phyloP scores from a whole-genome alignment of 2,329 filamentous ascomycete species.

The Gnomoniopsis sp. region DNA sequence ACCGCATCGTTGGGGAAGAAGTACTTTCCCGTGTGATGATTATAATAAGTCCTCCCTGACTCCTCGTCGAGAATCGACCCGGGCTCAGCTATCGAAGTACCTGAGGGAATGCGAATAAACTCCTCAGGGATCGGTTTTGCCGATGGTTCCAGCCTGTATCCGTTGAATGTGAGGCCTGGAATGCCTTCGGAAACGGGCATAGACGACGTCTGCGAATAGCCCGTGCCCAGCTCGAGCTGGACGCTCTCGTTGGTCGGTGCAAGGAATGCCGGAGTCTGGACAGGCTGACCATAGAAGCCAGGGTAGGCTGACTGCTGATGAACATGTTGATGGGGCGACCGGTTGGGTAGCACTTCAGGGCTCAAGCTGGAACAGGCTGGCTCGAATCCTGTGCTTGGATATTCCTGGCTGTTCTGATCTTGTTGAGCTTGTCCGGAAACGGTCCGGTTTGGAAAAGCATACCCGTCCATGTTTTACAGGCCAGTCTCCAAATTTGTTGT shows the following conservation, averaged over 20 bases:
- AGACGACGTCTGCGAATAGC: background rate
- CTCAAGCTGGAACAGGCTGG: background rate
- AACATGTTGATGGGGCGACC: background rate
- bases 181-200: background rate
- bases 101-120: constrained; percentile 11
- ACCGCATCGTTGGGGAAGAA: constrained; percentile 30
- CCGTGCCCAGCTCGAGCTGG: background rate
- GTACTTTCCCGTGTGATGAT: constrained; percentile 20
- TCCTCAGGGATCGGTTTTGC: constrained; percentile 12
- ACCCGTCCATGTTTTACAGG: background rate
- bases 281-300: background rate
- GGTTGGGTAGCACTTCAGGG: background rate
- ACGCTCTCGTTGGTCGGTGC: background rate
- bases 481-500: background rate
- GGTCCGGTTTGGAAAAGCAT: background rate
- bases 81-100: constrained; percentile 11
- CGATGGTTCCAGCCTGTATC: constrained; percentile 9
- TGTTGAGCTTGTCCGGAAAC: background rate
- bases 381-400: background rate
- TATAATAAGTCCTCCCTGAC: constrained; percentile 15
- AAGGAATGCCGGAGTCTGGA: background rate
- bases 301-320: background rate
- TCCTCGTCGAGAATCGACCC: constrained; percentile 12
- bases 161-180: constrained; percentile 1
- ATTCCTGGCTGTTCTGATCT: background rate